Conservation (phyloP, 192 early-diverging fungal genomes). For the Entophlyctis luteolus region DNA sequence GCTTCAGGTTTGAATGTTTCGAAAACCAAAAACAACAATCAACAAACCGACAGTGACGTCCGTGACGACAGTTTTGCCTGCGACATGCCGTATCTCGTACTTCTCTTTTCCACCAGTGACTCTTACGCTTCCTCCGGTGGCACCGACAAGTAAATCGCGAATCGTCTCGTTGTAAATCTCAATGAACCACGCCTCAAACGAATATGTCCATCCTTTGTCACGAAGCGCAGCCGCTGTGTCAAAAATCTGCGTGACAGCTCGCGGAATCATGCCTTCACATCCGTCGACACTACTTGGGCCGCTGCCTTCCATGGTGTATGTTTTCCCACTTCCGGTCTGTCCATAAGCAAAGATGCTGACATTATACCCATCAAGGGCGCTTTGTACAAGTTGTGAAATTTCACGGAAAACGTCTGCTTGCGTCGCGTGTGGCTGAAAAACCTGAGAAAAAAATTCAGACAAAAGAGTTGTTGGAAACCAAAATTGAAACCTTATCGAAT, state of each 20-base stretch:
- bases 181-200: slow-evolving; percentile 81
- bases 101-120: slow-evolving; percentile 46
- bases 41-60: slow-evolving; percentile 61
- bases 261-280: slow-evolving; percentile 85
- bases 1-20: too few relatives aligned
- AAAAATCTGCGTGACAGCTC: slow-evolving; percentile 88
- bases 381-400: slow-evolving; percentile 90
- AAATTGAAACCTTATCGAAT: slow-evolving; percentile 63
- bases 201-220: slow-evolving; percentile 83
- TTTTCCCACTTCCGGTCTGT: slow-evolving; percentile 71
- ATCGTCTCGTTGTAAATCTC: slow-evolving; percentile 97
- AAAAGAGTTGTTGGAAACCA: background rate
- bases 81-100: slow-evolving; percentile 79
- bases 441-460: slow-evolving; percentile 31
- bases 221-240: slow-evolving; percentile 63
- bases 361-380: slow-evolving; percentile 90
- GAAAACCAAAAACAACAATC: slow-evolving; percentile 5
- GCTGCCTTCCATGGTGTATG: slow-evolving; percentile 53
- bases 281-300: slow-evolving; percentile 10
- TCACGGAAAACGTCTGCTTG: slow-evolving; percentile 88
- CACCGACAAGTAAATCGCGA: slow-evolving; percentile 68
- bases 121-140: slow-evolving; percentile 16
- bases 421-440: slow-evolving; percentile 65
- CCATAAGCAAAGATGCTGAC: slow-evolving; percentile 98
- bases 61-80: slow-evolving; percentile 75